A percentile compares a stretch with the other conserved stretches of the same genome.
phyloP scores from a whole-genome alignment of 768 basidiomycete genomes.

The Suillus alpinus region DNA sequence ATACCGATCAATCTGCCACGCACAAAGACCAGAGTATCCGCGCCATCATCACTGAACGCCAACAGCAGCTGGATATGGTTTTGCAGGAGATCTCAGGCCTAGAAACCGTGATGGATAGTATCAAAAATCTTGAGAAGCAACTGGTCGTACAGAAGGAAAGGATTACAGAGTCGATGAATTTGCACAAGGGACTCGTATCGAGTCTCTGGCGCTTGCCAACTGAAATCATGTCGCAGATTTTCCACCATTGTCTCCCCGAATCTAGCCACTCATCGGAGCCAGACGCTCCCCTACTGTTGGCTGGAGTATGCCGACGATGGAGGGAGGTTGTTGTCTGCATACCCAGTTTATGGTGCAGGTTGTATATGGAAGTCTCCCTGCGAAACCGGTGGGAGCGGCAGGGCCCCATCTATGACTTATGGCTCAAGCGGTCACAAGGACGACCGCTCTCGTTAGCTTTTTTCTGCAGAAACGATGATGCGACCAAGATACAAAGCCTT shows the following conservation, averaged over 20 bases:
- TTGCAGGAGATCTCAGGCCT: neutral
- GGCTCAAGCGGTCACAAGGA: constrained; percentile 5
- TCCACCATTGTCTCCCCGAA: neutral
- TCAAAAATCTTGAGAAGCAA: neutral
- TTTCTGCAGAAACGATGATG: neutral
- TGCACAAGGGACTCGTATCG: neutral
- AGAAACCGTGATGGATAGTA: neutral
- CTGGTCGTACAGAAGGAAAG: neutral
- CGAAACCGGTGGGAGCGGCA: neutral
- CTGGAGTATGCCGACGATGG: neutral
- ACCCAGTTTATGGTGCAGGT: neutral
- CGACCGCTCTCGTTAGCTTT: neutral
- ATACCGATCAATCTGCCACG: neutral
- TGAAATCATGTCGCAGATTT: neutral
- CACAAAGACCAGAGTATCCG: neutral
- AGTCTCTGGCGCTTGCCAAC: neutral
- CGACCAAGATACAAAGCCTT: neutral
- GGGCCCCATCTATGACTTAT: too few relatives aligned
- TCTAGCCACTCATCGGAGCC: neutral
- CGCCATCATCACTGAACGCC: neutral
- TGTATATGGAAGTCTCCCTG: neutral
- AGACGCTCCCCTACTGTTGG: neutral
- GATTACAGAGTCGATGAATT: neutral
- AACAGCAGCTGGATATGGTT: neutral
- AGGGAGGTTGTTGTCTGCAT: neutral